Evolutionary conservation across 768 basidiomycete genomes (phyloP).

Genomic region (Suillus paluster): DNA sequence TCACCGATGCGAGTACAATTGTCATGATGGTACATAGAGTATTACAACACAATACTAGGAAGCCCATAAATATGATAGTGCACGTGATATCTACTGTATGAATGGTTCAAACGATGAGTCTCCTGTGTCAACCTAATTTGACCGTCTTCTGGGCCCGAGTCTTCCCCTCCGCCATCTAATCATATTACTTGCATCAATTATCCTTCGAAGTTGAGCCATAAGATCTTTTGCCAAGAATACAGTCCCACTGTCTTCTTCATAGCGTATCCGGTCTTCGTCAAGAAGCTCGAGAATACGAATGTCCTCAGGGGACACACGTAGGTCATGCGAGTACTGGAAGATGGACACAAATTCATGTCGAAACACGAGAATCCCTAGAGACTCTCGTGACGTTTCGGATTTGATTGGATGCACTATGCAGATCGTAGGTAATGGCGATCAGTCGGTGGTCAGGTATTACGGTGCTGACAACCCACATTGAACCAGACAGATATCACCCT

Average conservation of each 20-base stretch:
- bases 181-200: slow-evolving; percentile 30
- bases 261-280: slow-evolving; percentile 49
- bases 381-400: slow-evolving; percentile 17
- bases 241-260: slow-evolving; percentile 62
- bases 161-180: slow-evolving; percentile 16
- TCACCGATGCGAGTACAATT: neutral
- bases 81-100: neutral
- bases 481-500: slow-evolving; percentile 32
- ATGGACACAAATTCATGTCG: slow-evolving; percentile 66
- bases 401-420: slow-evolving; percentile 1
- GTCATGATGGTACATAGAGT: neutral
- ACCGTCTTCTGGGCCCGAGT: slow-evolving; percentile 11
- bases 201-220: slow-evolving; percentile 31
- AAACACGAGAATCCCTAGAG: slow-evolving; percentile 32
- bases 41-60: neutral
- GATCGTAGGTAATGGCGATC: neutral
- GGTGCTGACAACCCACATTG: slow-evolving; percentile 24
- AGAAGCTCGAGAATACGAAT: slow-evolving; percentile 58
- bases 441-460: neutral
- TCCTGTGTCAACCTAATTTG: neutral
- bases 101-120: neutral
- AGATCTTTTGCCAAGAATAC: slow-evolving; percentile 60
- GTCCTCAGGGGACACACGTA: slow-evolving; percentile 38
- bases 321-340: slow-evolving; percentile 59
- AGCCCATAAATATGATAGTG: neutral